A percentile compares a stretch with the other conserved stretches of the same genome.
These are phyloP conservation scores for Leccinum uliginosum DNA, from an alignment of 768 basidiomycete species.

Conservation along the genomic window DNA sequence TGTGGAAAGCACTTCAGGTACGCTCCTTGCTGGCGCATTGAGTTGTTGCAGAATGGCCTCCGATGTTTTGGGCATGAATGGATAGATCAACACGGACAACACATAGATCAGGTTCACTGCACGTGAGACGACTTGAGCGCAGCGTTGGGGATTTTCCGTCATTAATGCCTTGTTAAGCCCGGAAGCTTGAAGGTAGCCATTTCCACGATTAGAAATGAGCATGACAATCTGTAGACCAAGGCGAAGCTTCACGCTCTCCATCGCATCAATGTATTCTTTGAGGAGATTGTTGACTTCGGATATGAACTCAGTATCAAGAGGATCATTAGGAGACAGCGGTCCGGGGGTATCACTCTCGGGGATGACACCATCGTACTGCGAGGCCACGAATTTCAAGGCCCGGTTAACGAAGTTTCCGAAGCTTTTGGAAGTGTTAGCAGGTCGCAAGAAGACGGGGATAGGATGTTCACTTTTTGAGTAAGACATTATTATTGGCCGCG, in stretches of 20 bases:
- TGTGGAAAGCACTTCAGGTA: constrained; percentile 66
- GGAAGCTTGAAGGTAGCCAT: constrained; percentile 90
- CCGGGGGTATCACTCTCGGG: constrained; percentile 75
- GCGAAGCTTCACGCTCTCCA: constrained; percentile 91
- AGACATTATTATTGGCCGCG: constrained; percentile 85
- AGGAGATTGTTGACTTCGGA: constrained; percentile 74
- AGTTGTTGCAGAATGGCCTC: constrained; percentile 79
- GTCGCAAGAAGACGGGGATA: background rate
- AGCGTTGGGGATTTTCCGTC: constrained; percentile 73
- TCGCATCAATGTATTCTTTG: constrained; percentile 74
- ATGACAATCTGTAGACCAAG: constrained; percentile 85
- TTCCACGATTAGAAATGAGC: constrained; percentile 84
- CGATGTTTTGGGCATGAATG: constrained; percentile 94
- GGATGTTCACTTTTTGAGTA: constrained; percentile 79
- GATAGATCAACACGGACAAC: constrained; percentile 80
- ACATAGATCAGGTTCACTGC: constrained; percentile 92
- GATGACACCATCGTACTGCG: constrained; percentile 74
- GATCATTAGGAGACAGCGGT: constrained; percentile 63
- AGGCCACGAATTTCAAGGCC: constrained; percentile 84
- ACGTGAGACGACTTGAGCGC: constrained; percentile 85
- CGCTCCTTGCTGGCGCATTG: constrained; percentile 80
- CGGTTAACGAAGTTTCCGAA: constrained; percentile 99
- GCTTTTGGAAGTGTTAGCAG: constrained; percentile 34
- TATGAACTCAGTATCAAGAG: constrained; percentile 71
- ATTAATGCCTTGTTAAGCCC: constrained; percentile 89